These are phyloP conservation scores for Pythium angustatum DNA, from an alignment of 352 stramenopile genomes.

Conservation along the genomic window DNA sequence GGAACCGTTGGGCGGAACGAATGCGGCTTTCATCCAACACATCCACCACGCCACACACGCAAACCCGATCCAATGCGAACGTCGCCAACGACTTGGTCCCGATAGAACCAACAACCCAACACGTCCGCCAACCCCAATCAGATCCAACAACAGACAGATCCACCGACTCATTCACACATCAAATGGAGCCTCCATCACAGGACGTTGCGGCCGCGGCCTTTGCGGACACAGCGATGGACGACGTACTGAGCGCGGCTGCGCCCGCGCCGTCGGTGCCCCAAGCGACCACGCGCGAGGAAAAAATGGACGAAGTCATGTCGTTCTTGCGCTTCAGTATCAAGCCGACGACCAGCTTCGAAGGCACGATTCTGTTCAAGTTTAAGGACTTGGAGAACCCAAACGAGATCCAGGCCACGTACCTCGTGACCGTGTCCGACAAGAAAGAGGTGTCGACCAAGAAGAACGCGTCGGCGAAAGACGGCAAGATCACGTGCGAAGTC, in stretches of 20 bases:
- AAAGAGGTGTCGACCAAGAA: constrained; percentile 57
- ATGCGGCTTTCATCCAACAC: background rate
- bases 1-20: constrained; percentile 18
- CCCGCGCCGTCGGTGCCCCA: background rate
- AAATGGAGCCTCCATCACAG: constrained; percentile 12
- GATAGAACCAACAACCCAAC: constrained; percentile 16
- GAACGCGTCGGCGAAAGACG: constrained; percentile 44
- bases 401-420: constrained; percentile 59
- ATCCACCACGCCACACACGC: no score
- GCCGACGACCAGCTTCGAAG: constrained; percentile 60
- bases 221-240: constrained; percentile 9
- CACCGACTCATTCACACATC: background rate
- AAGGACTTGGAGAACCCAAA: constrained; percentile 39
- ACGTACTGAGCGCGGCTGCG: constrained; percentile 4
- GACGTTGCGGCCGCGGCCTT: constrained; percentile 14
- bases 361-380: constrained; percentile 88
- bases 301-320: constrained; percentile 89
- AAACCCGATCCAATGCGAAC: constrained; percentile 20
- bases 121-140: background rate
- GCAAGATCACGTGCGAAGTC: constrained; percentile 68
- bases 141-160: background rate
- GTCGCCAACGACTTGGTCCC: constrained; percentile 7
- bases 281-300: constrained; percentile 41
- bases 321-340: constrained; percentile 87
- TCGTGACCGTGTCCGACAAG: constrained; percentile 57